Evolutionary conservation across 2,329 filamentous ascomycete species (phyloP), one percentile per base, ranked within the genome.

Genomic region (Colletotrichum scovillei): DNA sequence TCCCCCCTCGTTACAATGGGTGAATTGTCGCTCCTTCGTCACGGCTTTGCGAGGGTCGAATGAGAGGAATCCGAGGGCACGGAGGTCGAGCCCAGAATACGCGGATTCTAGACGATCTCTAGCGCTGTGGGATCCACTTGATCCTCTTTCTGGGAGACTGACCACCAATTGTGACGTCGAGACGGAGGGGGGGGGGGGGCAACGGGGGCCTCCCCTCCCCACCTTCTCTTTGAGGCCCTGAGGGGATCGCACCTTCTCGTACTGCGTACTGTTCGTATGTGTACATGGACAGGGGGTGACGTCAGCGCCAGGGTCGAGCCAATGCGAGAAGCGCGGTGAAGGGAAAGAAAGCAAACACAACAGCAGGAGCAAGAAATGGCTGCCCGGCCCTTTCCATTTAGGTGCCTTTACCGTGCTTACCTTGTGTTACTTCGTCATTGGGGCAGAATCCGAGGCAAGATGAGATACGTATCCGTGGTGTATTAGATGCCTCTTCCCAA

Each of bases 151-250:
- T 22, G 28, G 6, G 58, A 28, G 60, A 16, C 53, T 28, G 46
- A 26, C 58, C 57, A 53, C 66, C 65, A 72, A 69, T 69, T 69
- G 59, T 72, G 69, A 72, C 69, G 66, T 72, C 69, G 65, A 24
- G 28, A 28, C 12, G 65, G 52, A 32, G 58, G 52, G 59, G 65
- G 24, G 59, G 65, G 24, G 22, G 52, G 22, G 6, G 9, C 14
- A 52, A 6, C 24, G 30, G 4, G 19, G 5, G 30, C 35, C 32
- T 35, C n/a, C 55, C 53, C 55, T 66, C 67, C 32, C 32, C 22
- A 12, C 62, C 30, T 59, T 63, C 24, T 46, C 16, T n/a, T n/a
- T 49, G 42, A 49, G 42, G 32, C 11, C 30, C 16, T 26, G 67
- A 30, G n/a, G 35, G 57, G 16, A 49, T 19, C 42, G 19, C 19